A percentile compares a stretch with the other conserved stretches of the same genome.
Conservation (phyloP, 2,329 filamentous ascomycete genomes). For the Alternaria consortialis region DNA sequence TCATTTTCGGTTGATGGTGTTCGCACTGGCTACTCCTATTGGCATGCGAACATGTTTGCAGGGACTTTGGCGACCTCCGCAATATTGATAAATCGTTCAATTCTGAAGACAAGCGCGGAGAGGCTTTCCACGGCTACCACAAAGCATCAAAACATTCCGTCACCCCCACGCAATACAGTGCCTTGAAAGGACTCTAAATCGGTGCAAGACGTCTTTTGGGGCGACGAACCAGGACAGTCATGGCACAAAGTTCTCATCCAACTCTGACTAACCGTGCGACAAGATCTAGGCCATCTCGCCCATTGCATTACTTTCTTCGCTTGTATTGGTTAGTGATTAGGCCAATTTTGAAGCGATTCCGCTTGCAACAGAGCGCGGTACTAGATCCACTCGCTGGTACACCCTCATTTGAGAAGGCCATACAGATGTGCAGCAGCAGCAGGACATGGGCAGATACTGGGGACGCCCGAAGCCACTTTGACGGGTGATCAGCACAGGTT, state of each 20-base stretch:
- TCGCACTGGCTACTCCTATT: conserved; percentile 28
- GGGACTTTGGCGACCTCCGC: conserved; percentile 17
- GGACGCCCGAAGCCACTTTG: conserved; percentile 44
- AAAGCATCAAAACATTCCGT: conserved; percentile 5
- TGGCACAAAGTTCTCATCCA: neutral
- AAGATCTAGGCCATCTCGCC: neutral
- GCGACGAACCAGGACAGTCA: neutral
- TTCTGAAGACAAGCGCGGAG: conserved; percentile 41
- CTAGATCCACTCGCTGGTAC: conserved; percentile 8
- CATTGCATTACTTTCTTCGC: conserved; percentile 9
- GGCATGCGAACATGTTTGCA: conserved; percentile 21
- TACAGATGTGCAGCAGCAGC: conserved; percentile 28
- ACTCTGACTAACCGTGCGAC: neutral
- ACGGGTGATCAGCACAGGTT: conserved; percentile 48
- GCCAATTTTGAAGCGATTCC: neutral
- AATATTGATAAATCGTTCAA: conserved; percentile 17
- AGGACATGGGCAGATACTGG: conserved; percentile 31
- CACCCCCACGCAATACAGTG: neutral
- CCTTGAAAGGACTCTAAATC: neutral
- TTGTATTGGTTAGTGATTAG: neutral
- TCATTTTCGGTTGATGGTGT: conserved; percentile 25
- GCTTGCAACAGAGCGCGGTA: conserved; percentile 5
- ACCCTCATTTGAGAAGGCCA: conserved; percentile 40
- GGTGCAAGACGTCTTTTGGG: neutral
- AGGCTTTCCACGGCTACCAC: conserved; percentile 28